Percentiles rank a stretch among this genome's conserved stretches.
These are phyloP conservation scores for Stentor roeselii DNA, from an alignment of 73 alveolate genomes.

Conservation along the genomic window DNA sequence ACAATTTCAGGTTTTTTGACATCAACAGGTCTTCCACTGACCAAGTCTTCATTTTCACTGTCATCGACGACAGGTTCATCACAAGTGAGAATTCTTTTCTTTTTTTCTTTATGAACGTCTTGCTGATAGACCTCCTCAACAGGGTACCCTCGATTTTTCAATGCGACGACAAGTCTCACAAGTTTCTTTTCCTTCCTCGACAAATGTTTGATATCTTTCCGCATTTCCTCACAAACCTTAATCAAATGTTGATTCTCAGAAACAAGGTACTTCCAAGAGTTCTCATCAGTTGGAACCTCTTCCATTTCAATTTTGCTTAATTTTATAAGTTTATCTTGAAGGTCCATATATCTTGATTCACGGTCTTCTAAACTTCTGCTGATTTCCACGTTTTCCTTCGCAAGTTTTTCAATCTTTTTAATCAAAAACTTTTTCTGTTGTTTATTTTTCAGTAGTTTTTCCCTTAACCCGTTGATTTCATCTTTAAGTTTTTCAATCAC, in stretches of 20 bases:
- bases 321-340: neutral
- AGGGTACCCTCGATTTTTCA: slow-evolving; percentile 21
- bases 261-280: slow-evolving; percentile 16
- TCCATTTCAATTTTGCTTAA: neutral
- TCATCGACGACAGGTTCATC: neutral
- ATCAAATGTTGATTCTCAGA: slow-evolving; percentile 11
- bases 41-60: neutral
- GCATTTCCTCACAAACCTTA: neutral
- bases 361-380: slow-evolving; percentile 16
- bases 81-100: neutral
- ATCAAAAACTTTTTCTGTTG: neutral
- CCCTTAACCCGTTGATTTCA: neutral
- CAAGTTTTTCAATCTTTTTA: slow-evolving; percentile 19
- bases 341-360: neutral
- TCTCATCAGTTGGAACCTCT: slow-evolving; percentile 1
- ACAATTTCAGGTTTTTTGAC: neutral
- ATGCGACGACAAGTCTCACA: neutral
- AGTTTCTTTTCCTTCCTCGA: slow-evolving; percentile 1
- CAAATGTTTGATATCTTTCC: neutral
- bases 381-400: slow-evolving; percentile 8
- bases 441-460: too few relatives aligned
- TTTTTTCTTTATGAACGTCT: neutral
- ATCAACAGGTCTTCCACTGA: neutral
- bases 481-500: neutral
- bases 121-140: neutral